Evolutionary conservation across 768 basidiomycete genomes (phyloP).

Genomic region (Psilocybe sp.): DNA sequence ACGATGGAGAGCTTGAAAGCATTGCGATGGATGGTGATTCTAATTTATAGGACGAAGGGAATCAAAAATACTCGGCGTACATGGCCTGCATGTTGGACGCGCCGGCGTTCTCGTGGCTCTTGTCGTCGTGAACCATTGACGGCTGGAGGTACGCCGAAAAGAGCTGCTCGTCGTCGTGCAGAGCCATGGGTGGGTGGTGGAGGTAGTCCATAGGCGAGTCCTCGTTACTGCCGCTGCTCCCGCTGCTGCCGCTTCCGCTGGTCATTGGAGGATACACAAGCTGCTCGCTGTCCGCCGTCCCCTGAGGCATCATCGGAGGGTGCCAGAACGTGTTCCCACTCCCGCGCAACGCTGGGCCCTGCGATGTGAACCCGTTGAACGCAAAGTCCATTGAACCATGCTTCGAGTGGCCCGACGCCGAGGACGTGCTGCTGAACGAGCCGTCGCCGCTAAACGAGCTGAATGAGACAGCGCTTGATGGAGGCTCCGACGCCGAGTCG

Average conservation of each 20-base stretch:
- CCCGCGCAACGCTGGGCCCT: conserved; percentile 50
- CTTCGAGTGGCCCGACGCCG: conserved; percentile 49
- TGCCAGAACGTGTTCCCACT: conserved; percentile 74
- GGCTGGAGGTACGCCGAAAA: conserved; percentile 47
- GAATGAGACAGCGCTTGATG: conserved; percentile 63
- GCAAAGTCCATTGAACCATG: conserved; percentile 69
- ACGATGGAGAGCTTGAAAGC: conserved; percentile 15
- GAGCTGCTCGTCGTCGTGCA: conserved; percentile 65
- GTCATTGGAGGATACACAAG: conserved; percentile 39
- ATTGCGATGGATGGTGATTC: conserved; percentile 16
- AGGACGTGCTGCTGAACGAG: conserved; percentile 53
- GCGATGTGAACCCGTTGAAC: conserved; percentile 46
- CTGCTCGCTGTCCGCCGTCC: conserved; percentile 42
- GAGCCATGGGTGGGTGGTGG: conserved; percentile 53
- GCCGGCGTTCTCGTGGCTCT: conserved; percentile 8
- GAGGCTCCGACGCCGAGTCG: conserved; percentile 48
- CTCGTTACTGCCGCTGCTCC: conserved; percentile 24
- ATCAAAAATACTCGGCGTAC: conserved; percentile 20
- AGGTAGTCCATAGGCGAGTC: conserved; percentile 74
- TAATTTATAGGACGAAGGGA: not conserved
- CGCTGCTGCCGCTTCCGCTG: conserved; percentile 4
- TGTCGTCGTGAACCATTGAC: conserved; percentile 31
- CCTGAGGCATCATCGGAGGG: conserved; percentile 66
- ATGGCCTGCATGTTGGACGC: conserved; percentile 17
- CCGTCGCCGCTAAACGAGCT: conserved; percentile 55